phyloP scores from a whole-genome alignment of 768 basidiomycete species.

The Russula virescens region DNA sequence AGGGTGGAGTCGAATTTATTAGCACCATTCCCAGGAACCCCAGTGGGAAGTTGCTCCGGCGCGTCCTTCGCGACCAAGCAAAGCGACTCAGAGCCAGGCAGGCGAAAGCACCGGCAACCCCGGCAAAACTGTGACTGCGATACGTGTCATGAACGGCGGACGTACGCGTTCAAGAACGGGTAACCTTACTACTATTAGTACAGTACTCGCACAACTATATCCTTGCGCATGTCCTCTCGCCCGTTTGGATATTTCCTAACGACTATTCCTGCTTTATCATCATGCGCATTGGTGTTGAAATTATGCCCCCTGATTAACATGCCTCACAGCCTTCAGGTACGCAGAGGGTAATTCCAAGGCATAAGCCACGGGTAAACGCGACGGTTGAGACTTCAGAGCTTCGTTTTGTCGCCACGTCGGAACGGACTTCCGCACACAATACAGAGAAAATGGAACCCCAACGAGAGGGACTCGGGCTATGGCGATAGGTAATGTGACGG shows the following conservation, averaged over 20 bases:
- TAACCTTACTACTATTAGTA: background rate
- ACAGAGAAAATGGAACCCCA: background rate
- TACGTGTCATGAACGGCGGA: background rate
- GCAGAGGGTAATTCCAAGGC: too few species aligned
- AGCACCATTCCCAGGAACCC: slow-evolving; percentile 34
- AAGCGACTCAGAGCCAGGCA: slow-evolving; percentile 24
- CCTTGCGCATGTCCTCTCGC: too few species aligned
- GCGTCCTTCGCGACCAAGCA: slow-evolving; percentile 29
- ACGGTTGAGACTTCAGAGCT: background rate
- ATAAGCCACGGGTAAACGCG: background rate
- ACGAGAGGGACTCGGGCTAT: background rate
- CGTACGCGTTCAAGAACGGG: too few species aligned
- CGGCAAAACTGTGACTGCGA: background rate
- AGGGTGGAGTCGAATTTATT: slow-evolving; percentile 36
- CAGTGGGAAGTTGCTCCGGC: slow-evolving; percentile 32
- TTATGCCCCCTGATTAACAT: too few species aligned
- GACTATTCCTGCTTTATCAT: too few species aligned
- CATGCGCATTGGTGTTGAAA: too few species aligned
- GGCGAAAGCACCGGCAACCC: background rate
- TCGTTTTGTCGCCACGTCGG: background rate
- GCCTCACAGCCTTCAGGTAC: too few species aligned
- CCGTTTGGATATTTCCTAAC: too few species aligned
- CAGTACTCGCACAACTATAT: too few species aligned
- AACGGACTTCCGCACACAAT: background rate
- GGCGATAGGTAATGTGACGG: background rate